Evolutionary conservation across 108 stramenopile genomes (phyloP).

Genomic region (Pseudonitzschia multistriata): DNA sequence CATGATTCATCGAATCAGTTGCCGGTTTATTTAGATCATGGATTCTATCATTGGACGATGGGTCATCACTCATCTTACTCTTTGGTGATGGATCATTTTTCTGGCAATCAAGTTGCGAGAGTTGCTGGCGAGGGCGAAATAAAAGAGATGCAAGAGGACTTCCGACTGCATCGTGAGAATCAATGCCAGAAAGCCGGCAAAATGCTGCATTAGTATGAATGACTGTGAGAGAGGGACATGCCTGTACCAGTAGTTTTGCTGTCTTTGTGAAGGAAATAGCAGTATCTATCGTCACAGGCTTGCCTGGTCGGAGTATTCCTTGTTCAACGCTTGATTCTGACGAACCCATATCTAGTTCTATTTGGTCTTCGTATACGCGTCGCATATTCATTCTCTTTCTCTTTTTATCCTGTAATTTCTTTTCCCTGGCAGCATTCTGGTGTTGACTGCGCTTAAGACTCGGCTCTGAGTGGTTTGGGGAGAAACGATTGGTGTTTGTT

Average conservation of each 20-base stretch:
- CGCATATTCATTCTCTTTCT: conserved; percentile 70
- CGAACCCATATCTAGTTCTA: conserved; percentile 60
- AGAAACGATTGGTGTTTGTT: not conserved
- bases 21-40: not conserved
- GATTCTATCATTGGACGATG: not conserved
- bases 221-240: conserved; percentile 51
- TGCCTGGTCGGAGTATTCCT: conserved; percentile 50
- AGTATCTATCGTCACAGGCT: conserved; percentile 56
- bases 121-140: conserved; percentile 29
- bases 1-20: conserved; percentile 17
- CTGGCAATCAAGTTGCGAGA: conserved; percentile 16
- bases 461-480: conserved; percentile 6
- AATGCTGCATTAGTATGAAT: conserved; percentile 75
- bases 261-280: conserved; percentile 63
- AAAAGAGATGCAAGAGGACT: conserved; percentile 47
- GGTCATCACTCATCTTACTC: not conserved
- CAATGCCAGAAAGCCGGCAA: conserved; percentile 57
- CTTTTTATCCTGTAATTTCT: conserved; percentile 62
- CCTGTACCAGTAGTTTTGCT: conserved; percentile 58
- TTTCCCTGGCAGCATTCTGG: conserved; percentile 31
- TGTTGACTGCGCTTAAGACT: conserved; percentile 1
- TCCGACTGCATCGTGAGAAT: conserved; percentile 58
- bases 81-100: conserved; percentile 15
- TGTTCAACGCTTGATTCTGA: conserved; percentile 47
- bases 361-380: conserved; percentile 69